Evolutionary conservation across 257 asterid species (phyloP).

Genomic region (Solanum ossicruentum): DNA sequence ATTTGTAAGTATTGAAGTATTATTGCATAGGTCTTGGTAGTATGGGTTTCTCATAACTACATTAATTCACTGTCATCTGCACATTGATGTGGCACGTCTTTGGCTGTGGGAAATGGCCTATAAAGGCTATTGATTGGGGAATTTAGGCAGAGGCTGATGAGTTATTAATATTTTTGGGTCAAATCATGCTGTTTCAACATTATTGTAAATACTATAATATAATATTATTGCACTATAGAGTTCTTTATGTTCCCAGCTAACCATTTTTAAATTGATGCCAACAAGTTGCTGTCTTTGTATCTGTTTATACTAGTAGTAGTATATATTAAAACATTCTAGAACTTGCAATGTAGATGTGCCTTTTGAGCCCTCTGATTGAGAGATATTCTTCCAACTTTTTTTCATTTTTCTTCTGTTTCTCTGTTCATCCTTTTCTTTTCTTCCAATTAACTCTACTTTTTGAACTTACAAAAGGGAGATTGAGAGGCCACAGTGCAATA

Average conservation of each 20-base stretch:
- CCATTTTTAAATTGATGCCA: not conserved
- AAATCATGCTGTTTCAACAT: constrained; percentile 4
- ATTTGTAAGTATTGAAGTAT: not conserved
- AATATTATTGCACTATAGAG: not conserved
- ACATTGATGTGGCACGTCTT: not conserved
- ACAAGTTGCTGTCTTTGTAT: not conserved
- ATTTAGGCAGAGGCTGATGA: constrained; percentile 3
- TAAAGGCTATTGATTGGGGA: not conserved
- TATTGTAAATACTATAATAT: not conserved
- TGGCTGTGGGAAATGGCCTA: not conserved
- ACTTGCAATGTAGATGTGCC: not conserved
- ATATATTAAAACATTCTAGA: not conserved
- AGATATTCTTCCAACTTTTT: not conserved
- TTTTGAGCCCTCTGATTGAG: not conserved
- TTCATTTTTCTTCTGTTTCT: not conserved
- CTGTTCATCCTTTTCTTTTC: constrained; percentile 12
- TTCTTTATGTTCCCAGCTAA: constrained; percentile 2
- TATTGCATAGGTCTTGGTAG: not conserved
- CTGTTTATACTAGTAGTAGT: not conserved
- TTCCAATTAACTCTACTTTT: constrained; percentile 22
- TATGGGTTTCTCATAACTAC: not conserved
- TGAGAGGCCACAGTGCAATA: not conserved
- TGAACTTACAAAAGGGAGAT: not conserved
- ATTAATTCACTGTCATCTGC: not conserved
- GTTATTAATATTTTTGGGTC: constrained; percentile 8